Evolutionary conservation across 2,329 filamentous ascomycete species (phyloP).

Genomic region (Byssothecium circinans): DNA sequence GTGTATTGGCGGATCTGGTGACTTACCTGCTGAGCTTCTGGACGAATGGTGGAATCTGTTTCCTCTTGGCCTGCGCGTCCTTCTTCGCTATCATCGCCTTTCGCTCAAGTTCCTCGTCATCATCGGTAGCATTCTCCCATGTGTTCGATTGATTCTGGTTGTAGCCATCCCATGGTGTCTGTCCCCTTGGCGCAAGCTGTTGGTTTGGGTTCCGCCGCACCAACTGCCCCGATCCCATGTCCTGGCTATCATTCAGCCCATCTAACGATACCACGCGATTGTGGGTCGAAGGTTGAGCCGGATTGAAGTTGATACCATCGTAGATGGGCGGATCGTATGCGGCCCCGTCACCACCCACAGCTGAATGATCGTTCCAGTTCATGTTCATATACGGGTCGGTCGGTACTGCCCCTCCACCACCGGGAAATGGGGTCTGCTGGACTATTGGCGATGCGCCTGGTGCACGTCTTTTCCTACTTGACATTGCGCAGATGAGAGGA

Average conservation of each 20-base stretch:
- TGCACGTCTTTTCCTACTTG: constrained; percentile 69
- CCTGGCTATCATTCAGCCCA: constrained; percentile 26
- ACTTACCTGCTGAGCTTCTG: constrained; percentile 94
- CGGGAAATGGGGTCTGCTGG: constrained; percentile 55
- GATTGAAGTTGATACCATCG: constrained; percentile 37
- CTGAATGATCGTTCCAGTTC: constrained; percentile 35
- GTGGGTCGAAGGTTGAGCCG: constrained; percentile 22
- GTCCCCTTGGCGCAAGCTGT: constrained; percentile 46
- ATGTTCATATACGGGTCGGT: constrained; percentile 37
- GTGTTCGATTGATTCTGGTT: constrained; percentile 49
- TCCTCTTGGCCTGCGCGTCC: constrained; percentile 85
- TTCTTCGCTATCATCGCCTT: constrained; percentile 79
- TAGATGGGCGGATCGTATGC: constrained; percentile 43
- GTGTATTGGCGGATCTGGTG: background rate
- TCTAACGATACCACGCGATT: constrained; percentile 40
- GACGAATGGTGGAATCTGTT: constrained; percentile 96
- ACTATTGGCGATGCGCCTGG: constrained; percentile 69
- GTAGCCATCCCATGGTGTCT: constrained; percentile 45
- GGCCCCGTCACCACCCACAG: constrained; percentile 22
- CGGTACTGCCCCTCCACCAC: constrained; percentile 43
- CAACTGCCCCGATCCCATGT: constrained; percentile 45
- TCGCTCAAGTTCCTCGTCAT: constrained; percentile 76
- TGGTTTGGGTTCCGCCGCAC: constrained; percentile 52
- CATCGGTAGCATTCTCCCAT: constrained; percentile 64
- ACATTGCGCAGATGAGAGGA: constrained; percentile 20